Percentiles rank a stretch among this genome's conserved stretches.
These are phyloP conservation scores for Alternaria solani DNA, from an alignment of 2,329 filamentous ascomycete genomes.

Conservation along the genomic window DNA sequence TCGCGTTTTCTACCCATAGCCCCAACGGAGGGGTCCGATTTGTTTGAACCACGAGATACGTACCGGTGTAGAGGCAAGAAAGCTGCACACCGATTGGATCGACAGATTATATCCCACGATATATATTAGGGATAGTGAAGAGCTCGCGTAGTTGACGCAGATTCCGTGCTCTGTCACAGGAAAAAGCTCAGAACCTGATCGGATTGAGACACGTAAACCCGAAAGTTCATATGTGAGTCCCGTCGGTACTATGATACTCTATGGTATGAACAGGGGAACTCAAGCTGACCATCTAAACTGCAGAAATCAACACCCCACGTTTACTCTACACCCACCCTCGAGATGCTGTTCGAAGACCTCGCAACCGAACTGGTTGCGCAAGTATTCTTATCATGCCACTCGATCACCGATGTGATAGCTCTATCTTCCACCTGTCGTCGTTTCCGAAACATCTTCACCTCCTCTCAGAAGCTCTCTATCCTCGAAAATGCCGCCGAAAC, in stretches of 20 bases:
- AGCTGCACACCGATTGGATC: constrained; percentile 37
- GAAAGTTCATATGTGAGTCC: constrained; percentile 16
- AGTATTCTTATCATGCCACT: constrained; percentile 62
- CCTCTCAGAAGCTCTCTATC: constrained; percentile 63
- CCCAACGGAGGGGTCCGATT: constrained; percentile 62
- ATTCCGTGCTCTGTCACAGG: background rate
- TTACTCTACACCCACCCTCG: constrained; percentile 25
- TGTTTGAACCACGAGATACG: constrained; percentile 51
- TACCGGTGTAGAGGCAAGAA: constrained; percentile 37
- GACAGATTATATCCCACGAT: constrained; percentile 14
- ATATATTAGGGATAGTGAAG: background rate
- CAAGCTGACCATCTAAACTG: constrained; percentile 1
- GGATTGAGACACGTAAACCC: background rate
- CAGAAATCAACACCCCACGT: background rate
- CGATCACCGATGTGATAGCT: constrained; percentile 62
- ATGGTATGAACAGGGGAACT: background rate
- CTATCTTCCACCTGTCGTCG: constrained; percentile 64
- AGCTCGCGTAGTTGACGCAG: background rate
- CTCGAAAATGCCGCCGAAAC: constrained; percentile 62
- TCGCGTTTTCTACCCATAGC: constrained; percentile 54
- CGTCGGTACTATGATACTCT: background rate
- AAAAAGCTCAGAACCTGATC: background rate
- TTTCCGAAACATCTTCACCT: constrained; percentile 61
- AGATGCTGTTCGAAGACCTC: constrained; percentile 64
- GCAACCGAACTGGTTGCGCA: constrained; percentile 67